Base-by-base conservation (phyloP, 495 filamentous ascomycete genomes). In the Trypethelium eluteriae region DNA sequence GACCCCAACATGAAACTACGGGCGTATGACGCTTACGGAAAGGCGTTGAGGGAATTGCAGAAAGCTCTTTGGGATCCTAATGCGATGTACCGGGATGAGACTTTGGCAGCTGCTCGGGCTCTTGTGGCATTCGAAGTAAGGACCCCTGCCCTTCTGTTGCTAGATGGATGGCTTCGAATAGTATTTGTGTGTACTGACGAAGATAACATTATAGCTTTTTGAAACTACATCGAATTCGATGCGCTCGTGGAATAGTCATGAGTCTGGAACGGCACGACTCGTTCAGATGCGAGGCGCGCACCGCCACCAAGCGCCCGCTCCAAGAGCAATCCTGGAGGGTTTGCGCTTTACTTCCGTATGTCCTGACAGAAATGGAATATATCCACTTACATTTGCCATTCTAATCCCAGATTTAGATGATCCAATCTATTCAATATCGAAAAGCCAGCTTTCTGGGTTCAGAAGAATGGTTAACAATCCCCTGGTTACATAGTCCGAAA, bases 231-330 rank as follows among this genome's bases (percentile, higher is more conserved):
- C 53, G 6, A 36, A 59, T 36, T 59, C 53, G 25, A 59, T 59
- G 53, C 53, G 53, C 36, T 59, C 53, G 5, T 59, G 53, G 53
- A 59, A 59, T 36, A 59, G 53, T 59, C 53, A 59, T 14, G 53
- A 59, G 53, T 59, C 53, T 36, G 53, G 53, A 3, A 35, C 53
- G 10, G 53, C 53, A 36, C 53, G 53, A 9, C 53, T 59, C 5
- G 53, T 59, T 36, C 53, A 59, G 32, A 34, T 59, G 53, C 53
- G 53, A 7, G 53, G 53, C 6, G 5, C 53, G 7, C 53, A 32
- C 5, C 34, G 53, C n/a, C 32, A 59, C 14, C 18, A 59, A 36
- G 32, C 53, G 36, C 53, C 18, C 25, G 7, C 36, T 7, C 25
- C 53, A 9, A 59, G 18, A 36, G 25, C 7, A 35, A 59, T 59